Evolutionary conservation across 257 asterid species (phyloP).

Genomic region (Knoxia roxburghii): DNA sequence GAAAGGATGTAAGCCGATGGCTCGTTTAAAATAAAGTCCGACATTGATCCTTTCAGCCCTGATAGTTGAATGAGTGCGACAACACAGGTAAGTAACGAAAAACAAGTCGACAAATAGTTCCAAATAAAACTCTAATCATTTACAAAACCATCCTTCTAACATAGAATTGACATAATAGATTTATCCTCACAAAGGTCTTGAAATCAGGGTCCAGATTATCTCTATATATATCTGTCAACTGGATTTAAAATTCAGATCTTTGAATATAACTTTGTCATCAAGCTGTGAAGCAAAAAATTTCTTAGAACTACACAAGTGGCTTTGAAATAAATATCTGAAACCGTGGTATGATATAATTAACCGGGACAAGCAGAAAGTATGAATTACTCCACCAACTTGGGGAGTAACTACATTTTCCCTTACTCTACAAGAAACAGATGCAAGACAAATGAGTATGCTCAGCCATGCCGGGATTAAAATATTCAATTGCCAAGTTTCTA

Average conservation of each 20-base stretch:
- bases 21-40: neutral
- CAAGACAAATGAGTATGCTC: neutral
- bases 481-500: neutral
- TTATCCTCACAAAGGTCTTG: neutral
- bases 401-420: neutral
- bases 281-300: neutral
- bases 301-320: neutral
- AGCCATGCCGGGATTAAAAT: neutral
- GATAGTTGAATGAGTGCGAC: neutral
- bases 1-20: neutral
- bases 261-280: no score
- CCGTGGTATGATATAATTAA: neutral
- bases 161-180: neutral
- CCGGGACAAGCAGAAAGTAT: neutral
- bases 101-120: neutral
- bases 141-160: no score
- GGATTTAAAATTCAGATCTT: no score
- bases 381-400: neutral
- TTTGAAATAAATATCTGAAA: no score
- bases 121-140: neutral
- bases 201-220: neutral
- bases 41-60: constrained; percentile 12
- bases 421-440: no score
- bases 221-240: no score
- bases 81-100: neutral